Percentiles rank a stretch among this genome's conserved stretches.
Evolutionary conservation across 306 rosid species (phyloP).

Genomic region (Lathyrus tuberosus): DNA sequence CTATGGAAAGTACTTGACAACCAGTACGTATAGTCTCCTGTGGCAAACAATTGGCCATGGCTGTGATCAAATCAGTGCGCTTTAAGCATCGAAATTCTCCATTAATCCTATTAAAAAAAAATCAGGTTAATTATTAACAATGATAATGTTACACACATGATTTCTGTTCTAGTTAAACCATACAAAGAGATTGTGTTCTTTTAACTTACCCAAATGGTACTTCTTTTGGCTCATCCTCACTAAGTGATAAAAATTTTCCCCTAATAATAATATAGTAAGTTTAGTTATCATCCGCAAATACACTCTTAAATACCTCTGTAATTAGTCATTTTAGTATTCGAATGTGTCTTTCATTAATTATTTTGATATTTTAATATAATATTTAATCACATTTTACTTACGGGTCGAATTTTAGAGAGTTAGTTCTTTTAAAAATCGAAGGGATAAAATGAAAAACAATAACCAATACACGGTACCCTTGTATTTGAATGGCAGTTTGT

Average conservation of each 20-base stretch:
- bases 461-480: slow-evolving; percentile 23
- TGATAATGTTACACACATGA: background rate
- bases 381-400: too few relatives aligned
- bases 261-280: slow-evolving; percentile 5
- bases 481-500: slow-evolving; percentile 45
- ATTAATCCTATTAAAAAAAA: slow-evolving; percentile 20
- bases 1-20: slow-evolving; percentile 45
- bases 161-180: background rate
- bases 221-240: slow-evolving; percentile 32
- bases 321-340: too few relatives aligned
- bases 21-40: slow-evolving; percentile 47
- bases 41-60: slow-evolving; percentile 51
- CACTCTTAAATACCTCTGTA: too few relatives aligned
- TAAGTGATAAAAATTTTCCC: slow-evolving; percentile 27
- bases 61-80: slow-evolving; percentile 52
- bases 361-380: too few relatives aligned
- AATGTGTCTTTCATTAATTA: too few relatives aligned
- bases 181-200: background rate
- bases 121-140: background rate
- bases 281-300: background rate
- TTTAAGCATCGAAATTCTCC: slow-evolving; percentile 53
- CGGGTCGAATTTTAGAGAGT: too few relatives aligned
- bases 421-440: too few relatives aligned
- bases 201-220: slow-evolving; percentile 43
- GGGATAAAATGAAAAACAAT: too few relatives aligned